Conservation (phyloP, 371 early-diverging fungal genomes). For the Mortierella sp. region DNA sequence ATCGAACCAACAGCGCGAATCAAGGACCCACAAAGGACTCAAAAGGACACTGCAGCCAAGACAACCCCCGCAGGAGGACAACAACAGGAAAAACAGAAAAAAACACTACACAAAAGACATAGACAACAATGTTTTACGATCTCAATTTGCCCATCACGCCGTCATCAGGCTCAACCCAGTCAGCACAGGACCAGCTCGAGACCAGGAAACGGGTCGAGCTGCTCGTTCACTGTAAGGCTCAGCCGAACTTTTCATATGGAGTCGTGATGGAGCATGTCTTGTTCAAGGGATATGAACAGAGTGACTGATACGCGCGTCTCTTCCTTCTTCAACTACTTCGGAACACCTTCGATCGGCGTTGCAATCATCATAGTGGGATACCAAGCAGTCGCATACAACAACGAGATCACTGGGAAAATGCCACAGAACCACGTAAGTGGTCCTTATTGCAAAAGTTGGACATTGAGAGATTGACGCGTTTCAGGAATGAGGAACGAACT, state of each 20-base stretch:
- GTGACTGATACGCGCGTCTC: not conserved
- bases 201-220: constrained; percentile 52
- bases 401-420: constrained; percentile 67
- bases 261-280: no score
- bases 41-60: not conserved
- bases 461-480: not conserved
- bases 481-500: not conserved
- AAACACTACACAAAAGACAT: not conserved
- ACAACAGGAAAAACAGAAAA: not conserved
- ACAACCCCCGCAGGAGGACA: not conserved
- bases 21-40: not conserved
- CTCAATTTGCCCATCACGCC: constrained; percentile 50
- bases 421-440: constrained; percentile 65
- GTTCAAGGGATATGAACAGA: not conserved
- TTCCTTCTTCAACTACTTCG: not conserved
- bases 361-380: constrained; percentile 74
- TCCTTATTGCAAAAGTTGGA: no score
- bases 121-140: constrained; percentile 48
- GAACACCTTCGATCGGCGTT: no score
- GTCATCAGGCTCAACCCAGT: constrained; percentile 35
- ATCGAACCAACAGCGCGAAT: not conserved
- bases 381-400: constrained; percentile 81
- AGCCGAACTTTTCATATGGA: not conserved
- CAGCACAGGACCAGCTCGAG: constrained; percentile 55
- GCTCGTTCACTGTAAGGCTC: constrained; percentile 45